These are phyloP conservation scores for Kazachstania africana DNA, from an alignment of 805 yeast species.

Conservation along the genomic window DNA sequence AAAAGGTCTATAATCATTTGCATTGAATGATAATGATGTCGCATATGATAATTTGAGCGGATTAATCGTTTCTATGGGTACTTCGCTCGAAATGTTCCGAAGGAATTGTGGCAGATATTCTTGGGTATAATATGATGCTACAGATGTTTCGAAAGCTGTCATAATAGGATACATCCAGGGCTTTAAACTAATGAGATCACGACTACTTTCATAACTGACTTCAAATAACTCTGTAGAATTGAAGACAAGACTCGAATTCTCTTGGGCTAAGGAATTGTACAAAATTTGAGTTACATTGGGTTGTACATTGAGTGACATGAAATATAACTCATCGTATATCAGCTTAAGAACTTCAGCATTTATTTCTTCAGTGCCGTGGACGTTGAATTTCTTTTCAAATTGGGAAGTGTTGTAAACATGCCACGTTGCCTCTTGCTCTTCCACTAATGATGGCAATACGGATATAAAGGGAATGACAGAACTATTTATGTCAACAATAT, in stretches of 20 bases:
- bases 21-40: slow-evolving; percentile 13
- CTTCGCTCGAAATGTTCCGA: neutral
- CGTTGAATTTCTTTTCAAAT: slow-evolving; percentile 10
- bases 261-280: slow-evolving; percentile 12
- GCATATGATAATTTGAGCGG: neutral
- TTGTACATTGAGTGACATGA: slow-evolving; percentile 48
- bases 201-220: slow-evolving; percentile 46
- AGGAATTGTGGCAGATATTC: neutral
- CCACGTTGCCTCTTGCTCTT: slow-evolving; percentile 19
- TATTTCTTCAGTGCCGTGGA: slow-evolving; percentile 7
- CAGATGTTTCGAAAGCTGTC: neutral
- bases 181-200: slow-evolving; percentile 42
- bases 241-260: slow-evolving; percentile 10
- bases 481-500: neutral
- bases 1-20: slow-evolving; percentile 38
- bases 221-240: slow-evolving; percentile 21
- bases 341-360: slow-evolving; percentile 30
- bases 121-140: neutral
- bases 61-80: neutral
- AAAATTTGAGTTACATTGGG: slow-evolving; percentile 32
- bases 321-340: slow-evolving; percentile 44
- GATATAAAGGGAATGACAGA: neutral
- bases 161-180: slow-evolving; percentile 31
- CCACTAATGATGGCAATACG: neutral
- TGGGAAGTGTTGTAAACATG: slow-evolving; percentile 16